Evolutionary conservation across 2,329 filamentous ascomycete species (phyloP).

Genomic region (Truncatella angustata): DNA sequence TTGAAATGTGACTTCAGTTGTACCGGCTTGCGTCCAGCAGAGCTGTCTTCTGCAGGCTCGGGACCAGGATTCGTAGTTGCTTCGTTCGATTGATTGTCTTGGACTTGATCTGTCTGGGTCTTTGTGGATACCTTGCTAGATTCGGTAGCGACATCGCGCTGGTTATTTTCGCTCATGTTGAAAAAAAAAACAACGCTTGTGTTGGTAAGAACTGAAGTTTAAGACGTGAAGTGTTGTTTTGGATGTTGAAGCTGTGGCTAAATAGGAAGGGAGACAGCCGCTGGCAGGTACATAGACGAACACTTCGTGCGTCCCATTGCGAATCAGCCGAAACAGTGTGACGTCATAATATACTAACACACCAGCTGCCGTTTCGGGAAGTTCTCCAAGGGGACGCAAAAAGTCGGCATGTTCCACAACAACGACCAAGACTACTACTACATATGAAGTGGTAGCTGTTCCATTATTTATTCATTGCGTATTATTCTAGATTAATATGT

Average conservation of each 20-base stretch:
- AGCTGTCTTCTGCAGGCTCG: background rate
- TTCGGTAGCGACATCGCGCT: background rate
- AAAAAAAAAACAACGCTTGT: background rate
- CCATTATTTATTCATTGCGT: background rate
- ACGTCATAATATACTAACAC: background rate
- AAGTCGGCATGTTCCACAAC: too few species aligned
- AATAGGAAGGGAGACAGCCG: too few species aligned
- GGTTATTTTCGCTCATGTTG: background rate
- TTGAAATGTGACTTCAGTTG: conserved; percentile 7
- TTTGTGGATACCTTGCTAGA: background rate
- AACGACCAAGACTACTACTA: background rate
- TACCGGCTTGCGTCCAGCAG: conserved; percentile 2
- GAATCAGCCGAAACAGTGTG: background rate
- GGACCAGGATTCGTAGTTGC: background rate
- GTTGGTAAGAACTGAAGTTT: background rate
- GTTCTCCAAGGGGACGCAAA: too few species aligned
- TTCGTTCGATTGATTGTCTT: background rate
- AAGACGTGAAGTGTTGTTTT: too few species aligned
- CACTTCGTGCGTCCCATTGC: background rate
- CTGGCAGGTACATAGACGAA: background rate
- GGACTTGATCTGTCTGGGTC: background rate
- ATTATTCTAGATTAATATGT: too few species aligned
- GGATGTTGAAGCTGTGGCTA: too few species aligned
- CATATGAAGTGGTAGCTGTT: background rate
- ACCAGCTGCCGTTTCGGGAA: background rate